Evolutionary conservation across 768 basidiomycete genomes (phyloP).

Genomic region (Boletales sp.): DNA sequence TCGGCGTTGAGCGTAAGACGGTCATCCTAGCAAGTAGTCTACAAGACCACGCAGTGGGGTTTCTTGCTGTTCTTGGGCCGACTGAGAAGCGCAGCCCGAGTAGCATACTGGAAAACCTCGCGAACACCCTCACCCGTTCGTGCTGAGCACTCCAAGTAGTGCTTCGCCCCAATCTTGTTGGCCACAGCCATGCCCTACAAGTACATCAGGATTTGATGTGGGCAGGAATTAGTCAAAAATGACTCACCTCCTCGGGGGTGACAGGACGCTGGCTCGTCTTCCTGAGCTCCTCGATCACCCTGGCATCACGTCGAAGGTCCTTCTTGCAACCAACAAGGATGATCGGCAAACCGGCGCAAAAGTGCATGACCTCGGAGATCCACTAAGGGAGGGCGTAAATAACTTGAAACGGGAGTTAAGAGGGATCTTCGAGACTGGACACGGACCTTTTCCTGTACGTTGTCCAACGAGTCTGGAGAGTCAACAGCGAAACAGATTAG

Average conservation of each 20-base stretch:
- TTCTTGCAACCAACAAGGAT: constrained; percentile 99
- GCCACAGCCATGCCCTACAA: constrained; percentile 87
- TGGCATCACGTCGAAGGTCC: constrained; percentile 90
- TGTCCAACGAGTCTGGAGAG: constrained; percentile 96
- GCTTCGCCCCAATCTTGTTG: constrained; percentile 94
- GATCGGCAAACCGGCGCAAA: constrained; percentile 90
- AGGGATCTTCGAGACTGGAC: not conserved
- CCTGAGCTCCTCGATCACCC: constrained; percentile 91
- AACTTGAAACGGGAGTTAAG: not conserved
- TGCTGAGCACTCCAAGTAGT: constrained; percentile 97
- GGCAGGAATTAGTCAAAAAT: not conserved
- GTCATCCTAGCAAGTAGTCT: constrained; percentile 28
- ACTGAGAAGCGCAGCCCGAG: constrained; percentile 81
- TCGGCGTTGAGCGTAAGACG: constrained; percentile 19
- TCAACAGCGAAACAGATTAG: constrained; percentile 99
- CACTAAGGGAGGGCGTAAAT: constrained; percentile 50
- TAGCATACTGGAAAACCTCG: constrained; percentile 98
- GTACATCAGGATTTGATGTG: not conserved
- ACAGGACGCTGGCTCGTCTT: constrained; percentile 95
- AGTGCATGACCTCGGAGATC: constrained; percentile 99
- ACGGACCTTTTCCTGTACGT: constrained; percentile 98
- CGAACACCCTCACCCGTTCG: constrained; percentile 95
- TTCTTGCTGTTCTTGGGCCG: constrained; percentile 45
- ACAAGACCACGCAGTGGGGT: constrained; percentile 43
- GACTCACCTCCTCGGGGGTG: constrained; percentile 80